Conservation (phyloP, 2,329 filamentous ascomycete species). For the Hypoxylon sp. region DNA sequence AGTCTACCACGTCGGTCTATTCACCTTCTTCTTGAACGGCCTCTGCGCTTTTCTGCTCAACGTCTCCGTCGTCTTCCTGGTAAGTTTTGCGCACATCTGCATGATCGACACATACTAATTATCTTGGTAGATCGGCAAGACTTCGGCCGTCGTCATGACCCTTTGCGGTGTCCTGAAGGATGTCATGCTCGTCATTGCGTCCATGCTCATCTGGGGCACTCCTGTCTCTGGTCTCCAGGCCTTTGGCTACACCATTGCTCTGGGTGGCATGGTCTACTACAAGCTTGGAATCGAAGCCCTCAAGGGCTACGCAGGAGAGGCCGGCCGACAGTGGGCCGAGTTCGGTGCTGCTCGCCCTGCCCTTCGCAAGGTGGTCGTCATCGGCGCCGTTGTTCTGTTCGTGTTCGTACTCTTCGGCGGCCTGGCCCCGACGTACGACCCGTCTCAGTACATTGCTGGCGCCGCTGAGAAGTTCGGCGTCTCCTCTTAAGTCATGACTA, state of each 20-base stretch:
- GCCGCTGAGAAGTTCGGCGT: slow-evolving; percentile 59
- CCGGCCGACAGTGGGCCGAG: slow-evolving; percentile 82
- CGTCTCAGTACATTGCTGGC: slow-evolving; percentile 57
- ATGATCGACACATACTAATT: slow-evolving; percentile 38
- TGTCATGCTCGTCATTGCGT: slow-evolving; percentile 80
- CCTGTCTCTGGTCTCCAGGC: slow-evolving; percentile 78
- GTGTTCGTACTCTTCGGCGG: slow-evolving; percentile 76
- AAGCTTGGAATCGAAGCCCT: slow-evolving; percentile 85
- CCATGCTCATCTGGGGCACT: slow-evolving; percentile 83
- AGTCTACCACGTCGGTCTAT: slow-evolving; percentile 75
- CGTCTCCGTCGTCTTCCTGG: slow-evolving; percentile 85
- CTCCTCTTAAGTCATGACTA: slow-evolving; percentile 36
- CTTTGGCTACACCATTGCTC: slow-evolving; percentile 83
- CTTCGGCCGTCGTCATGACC: slow-evolving; percentile 84
- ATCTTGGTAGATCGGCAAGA: slow-evolving; percentile 79
- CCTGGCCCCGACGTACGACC: slow-evolving; percentile 67
- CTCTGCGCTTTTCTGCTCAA: slow-evolving; percentile 82
- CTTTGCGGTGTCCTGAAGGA: slow-evolving; percentile 90
- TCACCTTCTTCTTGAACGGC: slow-evolving; percentile 78
- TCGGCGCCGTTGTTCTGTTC: slow-evolving; percentile 67
- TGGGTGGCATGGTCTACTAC: slow-evolving; percentile 83
- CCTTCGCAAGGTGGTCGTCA: slow-evolving; percentile 78
- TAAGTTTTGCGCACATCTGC: slow-evolving; percentile 55
- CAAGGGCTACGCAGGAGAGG: slow-evolving; percentile 78
- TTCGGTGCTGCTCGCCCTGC: slow-evolving; percentile 80